phyloP scores from a whole-genome alignment of 805 yeast species.

The Zygotorulaspora sp. region DNA sequence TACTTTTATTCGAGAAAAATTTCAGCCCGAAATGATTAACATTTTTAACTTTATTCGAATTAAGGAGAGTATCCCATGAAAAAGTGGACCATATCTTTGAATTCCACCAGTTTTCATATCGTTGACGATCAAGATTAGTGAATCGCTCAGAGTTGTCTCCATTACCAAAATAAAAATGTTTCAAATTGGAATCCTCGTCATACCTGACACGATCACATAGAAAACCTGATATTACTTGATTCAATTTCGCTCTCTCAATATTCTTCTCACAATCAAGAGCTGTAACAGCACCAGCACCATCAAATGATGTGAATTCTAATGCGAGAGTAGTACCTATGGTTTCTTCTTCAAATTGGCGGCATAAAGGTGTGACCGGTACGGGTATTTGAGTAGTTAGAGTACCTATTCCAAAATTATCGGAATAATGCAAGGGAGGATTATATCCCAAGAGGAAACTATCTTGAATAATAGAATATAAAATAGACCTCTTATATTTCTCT shows the following conservation, averaged over 20 bases:
- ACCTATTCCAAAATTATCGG: constrained; percentile 28
- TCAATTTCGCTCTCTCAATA: not conserved
- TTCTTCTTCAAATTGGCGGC: constrained; percentile 12
- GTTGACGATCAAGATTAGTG: constrained; percentile 9
- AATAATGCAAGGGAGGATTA: constrained; percentile 15
- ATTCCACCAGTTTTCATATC: constrained; percentile 14
- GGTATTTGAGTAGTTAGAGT: constrained; percentile 25
- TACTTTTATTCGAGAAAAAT: no score
- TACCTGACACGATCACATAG: no score
- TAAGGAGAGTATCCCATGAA: not conserved
- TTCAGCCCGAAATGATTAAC: no score
- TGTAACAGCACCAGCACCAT: constrained; percentile 9
- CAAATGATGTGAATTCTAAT: constrained; percentile 24
- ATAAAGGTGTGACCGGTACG: constrained; percentile 24
- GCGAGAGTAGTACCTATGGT: constrained; percentile 4
- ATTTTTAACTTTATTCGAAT: no score
- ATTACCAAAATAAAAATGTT: not conserved
- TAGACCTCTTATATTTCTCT: constrained; percentile 15
- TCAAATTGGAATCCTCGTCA: not conserved
- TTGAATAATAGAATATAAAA: constrained; percentile 17
- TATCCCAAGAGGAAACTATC: constrained; percentile 20
- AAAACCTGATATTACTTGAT: no score
- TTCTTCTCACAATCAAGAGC: not conserved
- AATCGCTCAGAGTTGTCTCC: not conserved
- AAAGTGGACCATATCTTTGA: constrained; percentile 1